Evolutionary conservation across 257 asterid genomes (phyloP), one percentile per base, ranked within the genome.

Genomic region (Scutellaria barbata): DNA sequence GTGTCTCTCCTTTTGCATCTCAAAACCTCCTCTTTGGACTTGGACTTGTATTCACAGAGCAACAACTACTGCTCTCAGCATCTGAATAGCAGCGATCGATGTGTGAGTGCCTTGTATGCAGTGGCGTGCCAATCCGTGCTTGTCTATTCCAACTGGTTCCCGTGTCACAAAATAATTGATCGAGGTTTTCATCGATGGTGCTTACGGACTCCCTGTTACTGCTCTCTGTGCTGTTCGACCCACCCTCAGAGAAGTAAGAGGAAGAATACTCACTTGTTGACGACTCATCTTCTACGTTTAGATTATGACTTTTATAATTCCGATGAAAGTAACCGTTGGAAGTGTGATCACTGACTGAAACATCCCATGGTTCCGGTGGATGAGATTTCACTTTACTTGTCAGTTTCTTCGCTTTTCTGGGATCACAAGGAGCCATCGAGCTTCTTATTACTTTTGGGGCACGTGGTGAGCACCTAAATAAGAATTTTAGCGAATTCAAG

Each of bases 401-500:
- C 7, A 1, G 62, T 42, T 51, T 59, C 69, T 74, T 81, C 14
- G 75, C n/a, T 61, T 77, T 82, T 68, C 78, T 80, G n/a, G 77
- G 57, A 59, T 85, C 92, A 53, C 50, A 83, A 30, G 79, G 61
- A 54, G 59, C 70, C 43, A 68, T 46, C 12, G 70, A 72, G 63
- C 78, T 84, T 77, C 94, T 80, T 52, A 87, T 48, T 70, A 75
- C 65, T 63, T 82, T 84, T n/a, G 97, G 97, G 33, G 90, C 89
- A 25, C 97, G 92, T 3, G 97, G 97, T 1, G 92, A 91, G 74
- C 92, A 87, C 93, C 97, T 91, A 66, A 4, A 51, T 13, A 68
- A 72, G 48, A 78, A 59, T 10, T 59, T 60, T 48, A 9, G 20
- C 53, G 16, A 11, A 69, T 65, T 72, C 61, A 33, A 51, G 67